Percentiles rank a stretch among this genome's conserved stretches.
phyloP scores from a whole-genome alignment of 1,284 basidiomycete genomes.

The Agaricales sp. region DNA sequence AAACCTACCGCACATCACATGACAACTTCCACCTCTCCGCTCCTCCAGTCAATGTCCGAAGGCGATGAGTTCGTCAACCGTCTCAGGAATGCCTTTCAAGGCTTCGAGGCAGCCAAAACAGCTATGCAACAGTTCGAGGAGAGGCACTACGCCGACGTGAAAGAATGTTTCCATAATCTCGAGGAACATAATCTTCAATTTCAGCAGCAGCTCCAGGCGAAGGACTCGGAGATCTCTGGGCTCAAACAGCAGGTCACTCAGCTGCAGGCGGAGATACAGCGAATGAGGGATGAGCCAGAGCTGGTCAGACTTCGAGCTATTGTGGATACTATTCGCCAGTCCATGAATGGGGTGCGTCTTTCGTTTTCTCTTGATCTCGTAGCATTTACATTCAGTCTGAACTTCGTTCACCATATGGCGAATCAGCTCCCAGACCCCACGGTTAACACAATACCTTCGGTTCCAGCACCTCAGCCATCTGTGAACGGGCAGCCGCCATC shows the following conservation, averaged over 20 bases:
- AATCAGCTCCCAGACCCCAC: background rate
- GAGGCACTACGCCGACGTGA: background rate
- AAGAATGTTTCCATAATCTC: background rate
- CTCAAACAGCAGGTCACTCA: background rate
- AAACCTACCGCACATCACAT: background rate
- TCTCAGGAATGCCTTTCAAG: background rate
- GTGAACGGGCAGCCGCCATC: background rate
- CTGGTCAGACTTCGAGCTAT: background rate
- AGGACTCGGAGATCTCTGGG: background rate
- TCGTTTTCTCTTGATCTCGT: background rate
- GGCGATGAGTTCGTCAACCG: background rate
- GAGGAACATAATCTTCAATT: background rate
- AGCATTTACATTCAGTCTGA: background rate
- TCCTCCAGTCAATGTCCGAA: background rate
- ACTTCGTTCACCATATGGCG: background rate
- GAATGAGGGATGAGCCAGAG: background rate
- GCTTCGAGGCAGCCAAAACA: conserved; percentile 1
- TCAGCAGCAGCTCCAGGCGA: background rate
- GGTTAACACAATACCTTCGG: background rate
- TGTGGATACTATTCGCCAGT: background rate
- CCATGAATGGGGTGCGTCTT: background rate
- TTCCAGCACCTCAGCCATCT: background rate
- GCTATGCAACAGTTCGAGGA: conserved; percentile 1
- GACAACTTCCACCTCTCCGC: background rate
- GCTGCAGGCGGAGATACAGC: background rate